phyloP scores from a whole-genome alignment of 2,329 filamentous ascomycete genomes.

The Stagonosporopsis cucurbitacearum region DNA sequence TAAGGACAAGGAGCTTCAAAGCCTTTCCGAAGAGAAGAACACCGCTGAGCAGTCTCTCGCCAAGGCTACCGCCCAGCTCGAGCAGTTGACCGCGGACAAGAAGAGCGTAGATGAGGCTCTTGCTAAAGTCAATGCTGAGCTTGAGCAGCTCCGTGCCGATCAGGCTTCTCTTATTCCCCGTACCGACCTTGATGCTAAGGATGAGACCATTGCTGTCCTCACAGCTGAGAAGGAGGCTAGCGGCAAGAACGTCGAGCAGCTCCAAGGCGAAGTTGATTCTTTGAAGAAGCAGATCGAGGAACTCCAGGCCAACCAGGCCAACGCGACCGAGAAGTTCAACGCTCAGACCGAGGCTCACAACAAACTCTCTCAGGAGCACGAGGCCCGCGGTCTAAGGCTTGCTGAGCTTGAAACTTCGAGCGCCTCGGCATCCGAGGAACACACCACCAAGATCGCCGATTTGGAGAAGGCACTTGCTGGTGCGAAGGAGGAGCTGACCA shows the following conservation, averaged over 20 bases:
- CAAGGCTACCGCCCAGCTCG: slow-evolving; percentile 26
- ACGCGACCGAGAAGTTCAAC: slow-evolving; percentile 25
- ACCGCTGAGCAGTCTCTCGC: slow-evolving; percentile 26
- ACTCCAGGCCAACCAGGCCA: slow-evolving; percentile 24
- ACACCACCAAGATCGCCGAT: slow-evolving; percentile 25
- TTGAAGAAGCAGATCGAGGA: slow-evolving; percentile 35
- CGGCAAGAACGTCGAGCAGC: slow-evolving; percentile 32
- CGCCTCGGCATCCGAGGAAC: slow-evolving; percentile 26
- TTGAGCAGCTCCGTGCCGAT: slow-evolving; percentile 25
- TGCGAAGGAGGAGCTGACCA: slow-evolving; percentile 30
- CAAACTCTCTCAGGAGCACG: slow-evolving; percentile 30
- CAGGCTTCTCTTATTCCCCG: slow-evolving; percentile 27
- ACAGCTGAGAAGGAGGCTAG: slow-evolving; percentile 33
- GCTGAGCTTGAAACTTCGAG: slow-evolving; percentile 28
- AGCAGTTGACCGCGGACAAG: slow-evolving; percentile 23
- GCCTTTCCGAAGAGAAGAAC: slow-evolving; percentile 30
- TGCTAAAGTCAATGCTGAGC: slow-evolving; percentile 27
- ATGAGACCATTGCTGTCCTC: slow-evolving; percentile 33
- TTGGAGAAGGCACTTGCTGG: slow-evolving; percentile 21
- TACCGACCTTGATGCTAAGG: slow-evolving; percentile 37
- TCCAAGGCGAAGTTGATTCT: slow-evolving; percentile 28
- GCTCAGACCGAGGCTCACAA: slow-evolving; percentile 27
- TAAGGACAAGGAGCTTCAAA: slow-evolving; percentile 39
- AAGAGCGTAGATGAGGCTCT: slow-evolving; percentile 24
- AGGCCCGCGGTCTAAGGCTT: slow-evolving; percentile 26